Percentiles rank a stretch among this genome's conserved stretches.
These are phyloP conservation scores for Sarocladium brachiariae DNA, from an alignment of 2,329 filamentous ascomycete genomes.

Conservation along the genomic window DNA sequence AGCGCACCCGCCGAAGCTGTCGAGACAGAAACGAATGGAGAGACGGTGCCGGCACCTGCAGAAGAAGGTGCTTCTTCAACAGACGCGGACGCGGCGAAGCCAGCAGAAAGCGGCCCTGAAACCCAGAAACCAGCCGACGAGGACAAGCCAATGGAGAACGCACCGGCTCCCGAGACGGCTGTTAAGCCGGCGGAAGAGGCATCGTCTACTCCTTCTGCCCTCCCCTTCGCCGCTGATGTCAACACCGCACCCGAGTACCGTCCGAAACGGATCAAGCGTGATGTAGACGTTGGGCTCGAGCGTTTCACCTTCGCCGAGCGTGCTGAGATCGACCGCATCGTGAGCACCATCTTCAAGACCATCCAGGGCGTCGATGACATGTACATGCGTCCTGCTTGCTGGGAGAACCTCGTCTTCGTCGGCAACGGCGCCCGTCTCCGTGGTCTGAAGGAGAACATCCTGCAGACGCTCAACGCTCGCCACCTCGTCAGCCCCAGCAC, in stretches of 20 bases:
- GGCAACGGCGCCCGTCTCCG: constrained; percentile 70
- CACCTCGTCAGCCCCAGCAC: constrained; percentile 89
- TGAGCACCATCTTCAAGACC: constrained; percentile 74
- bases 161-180: constrained; percentile 12
- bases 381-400: constrained; percentile 76
- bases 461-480: constrained; percentile 70
- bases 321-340: constrained; percentile 73
- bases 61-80: constrained; percentile 14
- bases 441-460: constrained; percentile 84
- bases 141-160: constrained; percentile 8
- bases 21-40: constrained; percentile 5
- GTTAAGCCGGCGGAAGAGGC: constrained; percentile 17
- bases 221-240: constrained; percentile 12
- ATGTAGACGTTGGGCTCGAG: constrained; percentile 73
- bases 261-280: constrained; percentile 52
- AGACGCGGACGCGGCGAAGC: constrained; percentile 4
- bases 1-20: background rate
- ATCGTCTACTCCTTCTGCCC: constrained; percentile 11
- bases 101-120: constrained; percentile 14
- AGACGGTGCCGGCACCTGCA: constrained; percentile 5
- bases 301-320: constrained; percentile 64
- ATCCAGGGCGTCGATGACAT: constrained; percentile 79
- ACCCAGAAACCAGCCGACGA: constrained; percentile 20
- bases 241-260: constrained; percentile 34
- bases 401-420: constrained; percentile 88